Evolutionary conservation across 208 protist species (phyloP), one percentile per base, ranked within the genome.

Genomic region (Trypanosoma cruzi): DNA sequence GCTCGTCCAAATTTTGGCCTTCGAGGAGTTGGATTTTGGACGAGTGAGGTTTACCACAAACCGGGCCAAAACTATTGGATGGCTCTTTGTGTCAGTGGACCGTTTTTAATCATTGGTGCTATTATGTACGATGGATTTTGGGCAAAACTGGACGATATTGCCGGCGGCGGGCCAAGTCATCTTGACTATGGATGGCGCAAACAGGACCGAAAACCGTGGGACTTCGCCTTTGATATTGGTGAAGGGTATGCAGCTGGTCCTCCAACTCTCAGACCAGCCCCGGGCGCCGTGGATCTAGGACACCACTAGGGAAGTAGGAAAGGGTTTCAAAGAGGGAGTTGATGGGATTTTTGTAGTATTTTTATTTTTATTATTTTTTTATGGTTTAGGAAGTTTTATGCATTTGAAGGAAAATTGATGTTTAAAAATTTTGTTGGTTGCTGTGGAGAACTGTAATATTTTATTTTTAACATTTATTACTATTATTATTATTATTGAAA

Each of bases 191-290:
- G 86, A 54, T 92, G 83, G 85, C 78, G 84, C 55, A 82, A 80
- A 22, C 69, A 89, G 59, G 86, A 89, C 66, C 74, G 84, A 46
- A 89, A 95, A 79, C 90, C 90, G 18, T 95, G 90, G 90, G 87
- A 95, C 73, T 95, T 95, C 75, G 77, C 83, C 42, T 95, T 95
- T 65, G 86, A 92, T 67, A 89, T 90, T 55, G 90, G 90, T 84
- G 90, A 95, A 71, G 90, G 90, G 11, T 95, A 90, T 68, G 89
- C 84, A 34, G 89, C 89, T 62, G 89, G 89, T 60, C 85, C 89
- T 18, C 77, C 89, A 28, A 82, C 81, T 20, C 64, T 74, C 26
- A 87, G 89, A 53, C 85, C 85, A 29, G 85, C 89, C 20, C 77
- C 85, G n/a, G 89, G 85, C 42, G 89, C 89, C 18, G 82, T 92